These are phyloP conservation scores for Didymella keratinophila DNA, from an alignment of 2,329 filamentous ascomycete species.

Conservation along the genomic window DNA sequence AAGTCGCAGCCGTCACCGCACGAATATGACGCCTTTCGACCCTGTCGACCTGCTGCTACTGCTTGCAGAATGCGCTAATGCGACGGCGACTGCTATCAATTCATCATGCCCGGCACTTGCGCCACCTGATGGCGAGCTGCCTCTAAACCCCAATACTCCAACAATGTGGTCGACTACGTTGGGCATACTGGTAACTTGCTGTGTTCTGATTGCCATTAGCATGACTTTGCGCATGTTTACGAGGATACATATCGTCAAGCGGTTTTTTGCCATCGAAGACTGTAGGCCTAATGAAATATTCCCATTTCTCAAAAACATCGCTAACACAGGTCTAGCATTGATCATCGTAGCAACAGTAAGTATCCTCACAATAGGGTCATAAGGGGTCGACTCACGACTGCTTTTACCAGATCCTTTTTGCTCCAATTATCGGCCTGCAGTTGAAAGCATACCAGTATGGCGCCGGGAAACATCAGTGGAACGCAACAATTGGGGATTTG, in stretches of 20 bases:
- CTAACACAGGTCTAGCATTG: background rate
- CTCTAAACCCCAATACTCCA: constrained; percentile 19
- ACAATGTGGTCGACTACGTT: constrained; percentile 9
- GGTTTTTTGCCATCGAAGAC: background rate
- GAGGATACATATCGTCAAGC: background rate
- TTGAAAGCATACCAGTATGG: constrained; percentile 11
- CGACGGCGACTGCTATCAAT: background rate
- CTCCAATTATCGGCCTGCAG: constrained; percentile 14
- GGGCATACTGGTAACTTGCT: constrained; percentile 1
- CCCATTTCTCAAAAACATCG: background rate
- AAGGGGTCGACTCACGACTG: background rate
- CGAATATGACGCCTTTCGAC: constrained; percentile 2
- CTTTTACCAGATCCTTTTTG: constrained; percentile 1
- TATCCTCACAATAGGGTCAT: background rate
- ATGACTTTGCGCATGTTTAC: constrained; percentile 2
- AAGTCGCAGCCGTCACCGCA: background rate
- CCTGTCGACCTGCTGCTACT: background rate
- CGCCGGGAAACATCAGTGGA: constrained; percentile 23
- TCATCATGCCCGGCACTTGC: constrained; percentile 19
- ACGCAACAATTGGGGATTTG: constrained; percentile 18
- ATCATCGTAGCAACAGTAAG: constrained; percentile 5
- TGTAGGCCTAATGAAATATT: background rate
- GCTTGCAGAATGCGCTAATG: background rate
- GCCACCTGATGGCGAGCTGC: constrained; percentile 18
- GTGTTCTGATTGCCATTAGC: background rate